These are phyloP conservation scores for Coniochaeta sp. DNA, from an alignment of 2,329 filamentous ascomycete genomes.

Conservation along the genomic window DNA sequence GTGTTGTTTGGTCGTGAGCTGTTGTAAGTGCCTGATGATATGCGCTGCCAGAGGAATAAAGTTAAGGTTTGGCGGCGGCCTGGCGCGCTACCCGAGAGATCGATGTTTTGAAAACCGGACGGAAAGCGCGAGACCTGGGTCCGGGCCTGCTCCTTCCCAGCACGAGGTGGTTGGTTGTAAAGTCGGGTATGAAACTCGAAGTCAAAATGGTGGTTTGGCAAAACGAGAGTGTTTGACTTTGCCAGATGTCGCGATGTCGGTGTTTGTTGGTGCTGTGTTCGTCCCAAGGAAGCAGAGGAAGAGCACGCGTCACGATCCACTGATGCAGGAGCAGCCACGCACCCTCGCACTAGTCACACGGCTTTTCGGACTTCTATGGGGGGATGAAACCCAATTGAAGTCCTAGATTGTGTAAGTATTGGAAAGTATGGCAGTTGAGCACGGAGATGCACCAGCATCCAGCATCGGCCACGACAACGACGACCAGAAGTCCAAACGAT, in stretches of 20 bases:
- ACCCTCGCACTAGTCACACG: neutral
- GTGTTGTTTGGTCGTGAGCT: no score
- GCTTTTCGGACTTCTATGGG: neutral
- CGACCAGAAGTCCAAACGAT: neutral
- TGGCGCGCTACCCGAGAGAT: conserved; percentile 3
- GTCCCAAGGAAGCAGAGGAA: neutral
- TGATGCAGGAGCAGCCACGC: neutral
- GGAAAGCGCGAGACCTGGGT: neutral
- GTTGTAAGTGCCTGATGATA: no score
- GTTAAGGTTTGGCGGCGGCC: conserved; percentile 3
- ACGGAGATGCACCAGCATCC: neutral
- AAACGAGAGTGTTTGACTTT: no score
- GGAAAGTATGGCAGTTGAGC: neutral
- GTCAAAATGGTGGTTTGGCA: no score
- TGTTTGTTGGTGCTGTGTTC: no score
- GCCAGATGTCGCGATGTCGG: no score
- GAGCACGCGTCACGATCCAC: neutral
- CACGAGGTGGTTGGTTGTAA: neutral
- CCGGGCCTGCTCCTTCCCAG: neutral
- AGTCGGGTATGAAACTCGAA: neutral
- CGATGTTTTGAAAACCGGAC: neutral
- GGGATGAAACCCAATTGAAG: neutral
- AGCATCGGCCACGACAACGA: neutral
- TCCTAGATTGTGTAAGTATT: neutral
- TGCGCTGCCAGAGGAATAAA: no score